Base-by-base conservation (phyloP, 1,139 yeast species). In the Blastobotrys proliferans region DNA sequence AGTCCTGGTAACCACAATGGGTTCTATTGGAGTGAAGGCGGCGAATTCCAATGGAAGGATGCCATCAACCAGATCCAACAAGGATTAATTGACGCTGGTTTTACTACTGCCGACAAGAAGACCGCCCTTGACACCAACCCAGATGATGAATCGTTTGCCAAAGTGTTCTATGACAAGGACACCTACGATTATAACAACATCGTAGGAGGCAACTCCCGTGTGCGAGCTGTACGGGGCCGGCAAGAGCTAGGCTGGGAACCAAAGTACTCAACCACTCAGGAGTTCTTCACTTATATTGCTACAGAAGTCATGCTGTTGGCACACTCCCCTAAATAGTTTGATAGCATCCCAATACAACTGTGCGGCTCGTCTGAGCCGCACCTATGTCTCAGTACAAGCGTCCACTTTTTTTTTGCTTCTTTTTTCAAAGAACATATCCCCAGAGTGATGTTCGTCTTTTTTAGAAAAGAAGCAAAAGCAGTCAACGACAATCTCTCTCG, bases 21-120 rank as follows among this genome's bases (percentile, higher is more conserved):
- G 9, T 68, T 67, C 48, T 69, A 66, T 47, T 69, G 69, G 51
- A 67, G 64, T 8, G 60, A 68, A 14, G 55, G 56, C 35, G 61
- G 60, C 17, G 56, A 53, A 6, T 69, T 66, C 47, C 47, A 50
- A n/a, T 69, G 70, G 69, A 49, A 50, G 13, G 65, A 66, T 28
- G 66, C 66, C 30, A 52, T 67, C 13, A 49, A 51, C 24, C 51
- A 48, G 6, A 54, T 69, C 19, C 56, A 53, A 40, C 30, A 31
- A 2, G 56, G 51, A 3, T 34, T 53, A 35, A 40, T 51, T 13
- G 47, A 43, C 14, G 41, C 47, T 9, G 55, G 54, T 4, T 47
- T 35, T 27, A 46, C 51, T 3, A 32, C 50, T 3, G 26, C 19
- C 10, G 42, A 36, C 2, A 28, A 38, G 17, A 37, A 41, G 13